These are phyloP conservation scores for Achaetomium macrosporum DNA, from an alignment of 2,329 filamentous ascomycete genomes.

Conservation along the genomic window DNA sequence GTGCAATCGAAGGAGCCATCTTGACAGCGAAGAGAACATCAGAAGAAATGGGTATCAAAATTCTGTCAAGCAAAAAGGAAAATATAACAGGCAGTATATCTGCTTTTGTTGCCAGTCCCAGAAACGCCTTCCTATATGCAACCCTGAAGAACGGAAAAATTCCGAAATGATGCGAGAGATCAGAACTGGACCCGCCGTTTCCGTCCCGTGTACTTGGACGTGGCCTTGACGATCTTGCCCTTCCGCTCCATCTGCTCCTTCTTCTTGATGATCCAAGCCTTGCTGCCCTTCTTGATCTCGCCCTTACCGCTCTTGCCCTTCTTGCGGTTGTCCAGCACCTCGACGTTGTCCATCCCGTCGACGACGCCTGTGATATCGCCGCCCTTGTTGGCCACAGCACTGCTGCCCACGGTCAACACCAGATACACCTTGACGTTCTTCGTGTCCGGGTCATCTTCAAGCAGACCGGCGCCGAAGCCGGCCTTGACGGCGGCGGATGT, in stretches of 20 bases:
- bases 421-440: conserved; percentile 97
- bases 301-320: conserved; percentile 45
- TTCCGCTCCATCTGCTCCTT: conserved; percentile 93
- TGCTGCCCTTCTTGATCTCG: conserved; percentile 71
- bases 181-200: conserved; percentile 77
- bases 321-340: conserved; percentile 65
- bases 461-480: conserved; percentile 87
- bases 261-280: conserved; percentile 77
- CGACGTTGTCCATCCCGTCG: conserved; percentile 79
- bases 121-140: conserved; percentile 19
- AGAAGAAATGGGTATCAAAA: conserved; percentile 23
- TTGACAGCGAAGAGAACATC: not conserved
- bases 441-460: conserved; percentile 93
- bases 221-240: conserved; percentile 88
- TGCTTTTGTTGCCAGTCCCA: conserved; percentile 11
- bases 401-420: conserved; percentile 79
- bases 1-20: not conserved
- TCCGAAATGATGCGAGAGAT: conserved; percentile 5
- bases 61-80: conserved; percentile 6
- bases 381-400: conserved; percentile 41
- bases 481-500: conserved; percentile 83
- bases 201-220: conserved; percentile 88
- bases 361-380: conserved; percentile 91
- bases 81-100: not conserved
- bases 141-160: not conserved